phyloP scores from a whole-genome alignment of 2,329 filamentous ascomycete species.

The Claviceps humidiphila region DNA sequence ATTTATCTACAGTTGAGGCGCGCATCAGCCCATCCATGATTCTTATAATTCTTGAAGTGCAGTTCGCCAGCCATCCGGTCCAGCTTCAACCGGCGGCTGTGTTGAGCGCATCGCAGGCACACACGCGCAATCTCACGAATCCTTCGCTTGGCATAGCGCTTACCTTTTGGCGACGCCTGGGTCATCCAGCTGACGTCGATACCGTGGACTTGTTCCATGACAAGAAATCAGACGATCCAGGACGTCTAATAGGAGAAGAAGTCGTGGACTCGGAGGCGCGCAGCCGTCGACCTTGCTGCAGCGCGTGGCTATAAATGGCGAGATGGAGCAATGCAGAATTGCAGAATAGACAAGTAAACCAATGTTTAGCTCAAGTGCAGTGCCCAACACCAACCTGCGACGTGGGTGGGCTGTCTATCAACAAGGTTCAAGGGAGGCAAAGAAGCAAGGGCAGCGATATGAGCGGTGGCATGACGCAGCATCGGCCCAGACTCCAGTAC shows the following conservation, averaged over 20 bases:
- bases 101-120: background rate
- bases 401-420: too few relatives aligned
- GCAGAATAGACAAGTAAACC: too few relatives aligned
- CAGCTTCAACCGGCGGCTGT: background rate
- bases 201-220: constrained; percentile 69
- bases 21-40: background rate
- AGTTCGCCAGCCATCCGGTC: background rate
- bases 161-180: constrained; percentile 72
- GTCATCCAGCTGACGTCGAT: constrained; percentile 85
- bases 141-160: background rate
- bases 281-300: background rate
- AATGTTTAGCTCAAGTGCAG: too few relatives aligned
- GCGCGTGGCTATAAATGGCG: background rate
- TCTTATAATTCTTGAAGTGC: background rate
- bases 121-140: background rate
- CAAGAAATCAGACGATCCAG: constrained; percentile 8
- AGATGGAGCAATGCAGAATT: too few relatives aligned
- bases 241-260: background rate
- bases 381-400: too few relatives aligned
- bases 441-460: too few relatives aligned
- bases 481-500: too few relatives aligned
- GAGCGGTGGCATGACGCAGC: too few relatives aligned
- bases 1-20: constrained; percentile 15
- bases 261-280: background rate
- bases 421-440: too few relatives aligned